These are phyloP conservation scores for Nicotiana attenuata DNA, from an alignment of 257 asterid genomes.

Conservation along the genomic window DNA sequence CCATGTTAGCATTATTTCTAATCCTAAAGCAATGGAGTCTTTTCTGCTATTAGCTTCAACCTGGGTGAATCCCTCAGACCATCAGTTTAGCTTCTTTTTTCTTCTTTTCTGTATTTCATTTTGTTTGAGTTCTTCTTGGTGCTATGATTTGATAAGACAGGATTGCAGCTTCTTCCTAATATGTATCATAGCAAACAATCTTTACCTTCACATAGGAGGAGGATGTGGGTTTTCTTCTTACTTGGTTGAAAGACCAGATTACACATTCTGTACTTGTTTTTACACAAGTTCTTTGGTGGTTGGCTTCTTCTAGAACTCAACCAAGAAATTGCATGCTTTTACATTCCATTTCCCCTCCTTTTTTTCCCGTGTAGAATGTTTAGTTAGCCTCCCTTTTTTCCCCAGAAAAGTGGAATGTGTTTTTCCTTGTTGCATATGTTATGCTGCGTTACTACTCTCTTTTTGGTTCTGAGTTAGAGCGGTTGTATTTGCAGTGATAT, in stretches of 20 bases:
- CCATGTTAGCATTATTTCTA: neutral
- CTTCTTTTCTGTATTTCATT: neutral
- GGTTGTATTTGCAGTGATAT: conserved; percentile 45
- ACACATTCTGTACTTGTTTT: neutral
- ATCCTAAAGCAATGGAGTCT: neutral
- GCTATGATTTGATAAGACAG: neutral
- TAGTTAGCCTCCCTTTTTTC: neutral
- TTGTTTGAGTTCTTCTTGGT: neutral
- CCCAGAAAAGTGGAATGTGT: neutral
- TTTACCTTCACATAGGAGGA: neutral
- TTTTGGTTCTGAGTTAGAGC: conserved; percentile 9
- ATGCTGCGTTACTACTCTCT: neutral
- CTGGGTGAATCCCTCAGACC: neutral
- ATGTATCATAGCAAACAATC: neutral
- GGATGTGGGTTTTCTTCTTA: neutral
- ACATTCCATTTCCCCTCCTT: neutral
- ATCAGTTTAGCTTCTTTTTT: neutral
- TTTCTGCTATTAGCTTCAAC: neutral
- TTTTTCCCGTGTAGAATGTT: neutral
- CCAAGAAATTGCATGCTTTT: neutral
- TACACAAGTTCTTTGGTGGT: neutral
- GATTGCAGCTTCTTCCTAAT: conserved; percentile 1
- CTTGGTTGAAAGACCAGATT: neutral
- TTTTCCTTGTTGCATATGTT: neutral
- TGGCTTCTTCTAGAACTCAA: conserved; percentile 6